Evolutionary conservation across 106 monocot genomes (phyloP).

Genomic region (Iris macrosiphon): DNA sequence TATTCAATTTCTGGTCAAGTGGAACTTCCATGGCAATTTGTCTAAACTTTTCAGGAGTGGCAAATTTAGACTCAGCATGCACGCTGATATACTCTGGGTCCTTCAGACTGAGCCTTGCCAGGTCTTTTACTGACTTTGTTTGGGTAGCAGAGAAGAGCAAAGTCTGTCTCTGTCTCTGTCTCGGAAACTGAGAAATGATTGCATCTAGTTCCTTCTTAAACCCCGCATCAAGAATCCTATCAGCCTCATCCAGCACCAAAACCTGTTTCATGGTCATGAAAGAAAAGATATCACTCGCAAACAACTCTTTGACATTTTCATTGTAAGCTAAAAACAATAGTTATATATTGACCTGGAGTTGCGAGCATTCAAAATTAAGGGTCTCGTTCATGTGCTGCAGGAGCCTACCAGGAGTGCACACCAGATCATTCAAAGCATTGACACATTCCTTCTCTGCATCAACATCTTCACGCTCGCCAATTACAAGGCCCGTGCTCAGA

Average conservation of each 20-base stretch:
- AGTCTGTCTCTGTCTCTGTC: constrained; percentile 74
- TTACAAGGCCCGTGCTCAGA: constrained; percentile 66
- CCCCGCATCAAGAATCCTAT: constrained; percentile 75
- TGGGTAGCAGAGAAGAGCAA: constrained; percentile 96
- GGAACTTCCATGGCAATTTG: constrained; percentile 82
- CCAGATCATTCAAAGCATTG: constrained; percentile 56
- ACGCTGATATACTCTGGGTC: constrained; percentile 97
- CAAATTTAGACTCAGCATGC: constrained; percentile 78
- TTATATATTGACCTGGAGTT: constrained; percentile 59
- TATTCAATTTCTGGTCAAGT: constrained; percentile 80
- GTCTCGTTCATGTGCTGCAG: constrained; percentile 92
- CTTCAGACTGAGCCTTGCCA: constrained; percentile 88
- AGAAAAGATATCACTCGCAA: no score
- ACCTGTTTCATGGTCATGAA: constrained; percentile 47
- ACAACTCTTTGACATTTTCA: no score
- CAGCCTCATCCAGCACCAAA: constrained; percentile 83
- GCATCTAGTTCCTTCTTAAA: constrained; percentile 64
- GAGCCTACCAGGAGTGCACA: constrained; percentile 84
- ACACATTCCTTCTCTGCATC: constrained; percentile 73
- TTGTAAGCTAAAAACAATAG: constrained; percentile 2
- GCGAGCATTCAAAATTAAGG: constrained; percentile 80
- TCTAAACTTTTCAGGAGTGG: constrained; percentile 70
- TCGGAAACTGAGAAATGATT: constrained; percentile 51
- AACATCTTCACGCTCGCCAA: constrained; percentile 82
- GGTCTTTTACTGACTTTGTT: constrained; percentile 94